Evolutionary conservation across 768 basidiomycete species (phyloP), one percentile per base, ranked within the genome.

Genomic region (Mycena venus): DNA sequence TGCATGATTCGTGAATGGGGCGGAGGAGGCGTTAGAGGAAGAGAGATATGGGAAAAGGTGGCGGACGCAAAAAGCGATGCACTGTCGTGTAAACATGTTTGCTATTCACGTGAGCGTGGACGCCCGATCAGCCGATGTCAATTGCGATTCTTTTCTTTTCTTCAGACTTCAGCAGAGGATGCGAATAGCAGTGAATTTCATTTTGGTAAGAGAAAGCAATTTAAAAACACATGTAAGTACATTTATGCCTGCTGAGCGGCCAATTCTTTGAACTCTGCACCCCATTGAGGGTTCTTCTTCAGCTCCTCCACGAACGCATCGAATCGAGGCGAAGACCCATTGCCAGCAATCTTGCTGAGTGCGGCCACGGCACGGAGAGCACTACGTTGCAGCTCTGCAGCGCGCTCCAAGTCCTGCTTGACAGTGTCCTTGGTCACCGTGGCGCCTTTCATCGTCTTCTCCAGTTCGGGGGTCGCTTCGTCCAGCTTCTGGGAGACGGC

Each of bases 381-480:
- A 79, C 96, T 96, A 75, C 95, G 88, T 84, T 99, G 97, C 73
- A 99, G 88, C 83, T 99, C 98, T 31, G 95, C 95, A 11, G 94
- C 92, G 23, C 94, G 90, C 83, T 96, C 95, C 55, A 96, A 81
- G 77, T 96, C 95, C 82, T 96, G 96, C 84, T 99, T 99, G 59
- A 98, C 97, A 0, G 96, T 96, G 80, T 99, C 98, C 85, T 99
- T 99, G 64, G 95, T 95, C 49, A 96, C 91, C 8, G 90, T 93
- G 9, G 94, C 91, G 1, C 96, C 96, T 80, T 96, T 95, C 92
- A 99, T 96, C 44, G 95, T 94, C 83, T 92, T 91, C 82, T 96
- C 94, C 74, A 99, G 88, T 65, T 92, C 91, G 7, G 94, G 93
- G 31, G 95, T 95, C 27, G 93, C 91, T 73, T 94, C 95, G 76